phyloP scores from a whole-genome alignment of 2,329 filamentous ascomycete genomes.

The Pseudocercospora cruenta region DNA sequence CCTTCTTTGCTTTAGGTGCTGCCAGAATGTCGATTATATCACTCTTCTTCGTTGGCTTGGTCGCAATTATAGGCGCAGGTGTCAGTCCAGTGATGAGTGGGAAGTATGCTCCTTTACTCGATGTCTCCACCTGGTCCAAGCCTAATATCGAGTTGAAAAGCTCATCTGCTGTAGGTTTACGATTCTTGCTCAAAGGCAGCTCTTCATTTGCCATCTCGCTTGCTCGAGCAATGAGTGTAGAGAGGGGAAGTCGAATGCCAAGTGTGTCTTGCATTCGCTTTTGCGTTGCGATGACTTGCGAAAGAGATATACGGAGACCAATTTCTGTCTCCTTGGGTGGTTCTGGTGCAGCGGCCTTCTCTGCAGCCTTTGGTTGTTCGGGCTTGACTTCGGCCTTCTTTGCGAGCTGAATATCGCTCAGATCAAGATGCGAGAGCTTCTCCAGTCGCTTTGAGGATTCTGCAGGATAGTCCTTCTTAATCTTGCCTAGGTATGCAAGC shows the following conservation, averaged over 20 bases:
- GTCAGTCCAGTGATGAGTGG: constrained; percentile 68
- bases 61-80: constrained; percentile 46
- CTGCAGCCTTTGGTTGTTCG: constrained; percentile 51
- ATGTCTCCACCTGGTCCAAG: constrained; percentile 55
- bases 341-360: constrained; percentile 46
- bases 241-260: constrained; percentile 79
- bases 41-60: constrained; percentile 49
- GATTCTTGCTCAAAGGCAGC: constrained; percentile 68
- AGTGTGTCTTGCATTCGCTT: constrained; percentile 76
- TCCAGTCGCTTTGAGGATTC: constrained; percentile 71
- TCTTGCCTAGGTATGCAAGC: constrained; percentile 81
- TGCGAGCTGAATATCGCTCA: constrained; percentile 91
- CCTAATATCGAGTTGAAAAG: constrained; percentile 90
- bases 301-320: constrained; percentile 75
- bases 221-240: constrained; percentile 83
- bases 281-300: constrained; percentile 78
- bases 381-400: constrained; percentile 38
- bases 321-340: constrained; percentile 60
- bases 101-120: constrained; percentile 66
- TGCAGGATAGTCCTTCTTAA: constrained; percentile 71
- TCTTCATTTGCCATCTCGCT: constrained; percentile 85
- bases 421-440: constrained; percentile 81
- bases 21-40: constrained; percentile 86
- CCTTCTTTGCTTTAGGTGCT: constrained; percentile 45
- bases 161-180: constrained; percentile 73